Evolutionary conservation across 768 basidiomycete species (phyloP).

Genomic region (Boletellus sp.): DNA sequence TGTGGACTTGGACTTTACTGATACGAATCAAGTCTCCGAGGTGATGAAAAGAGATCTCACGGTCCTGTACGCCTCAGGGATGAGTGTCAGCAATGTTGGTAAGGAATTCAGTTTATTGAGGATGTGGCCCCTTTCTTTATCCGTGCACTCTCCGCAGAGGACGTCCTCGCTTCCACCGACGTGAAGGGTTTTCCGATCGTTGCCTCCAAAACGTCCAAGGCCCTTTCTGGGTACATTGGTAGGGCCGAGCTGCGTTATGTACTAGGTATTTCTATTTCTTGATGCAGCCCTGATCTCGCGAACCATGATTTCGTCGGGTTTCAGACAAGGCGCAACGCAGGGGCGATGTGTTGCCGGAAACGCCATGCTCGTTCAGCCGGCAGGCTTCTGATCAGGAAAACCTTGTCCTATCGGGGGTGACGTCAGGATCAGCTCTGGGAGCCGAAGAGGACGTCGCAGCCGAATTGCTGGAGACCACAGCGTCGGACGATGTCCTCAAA

Average conservation of each 20-base stretch:
- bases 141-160: constrained; percentile 46
- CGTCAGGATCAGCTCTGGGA: constrained; percentile 49
- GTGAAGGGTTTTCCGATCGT: constrained; percentile 94
- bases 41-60: constrained; percentile 86
- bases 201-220: constrained; percentile 52
- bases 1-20: constrained; percentile 2
- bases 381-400: constrained; percentile 51
- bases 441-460: constrained; percentile 66
- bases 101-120: constrained; percentile 25
- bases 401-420: constrained; percentile 39
- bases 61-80: constrained; percentile 67
- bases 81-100: constrained; percentile 81
- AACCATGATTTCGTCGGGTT: background rate
- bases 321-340: constrained; percentile 71
- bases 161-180: constrained; percentile 61
- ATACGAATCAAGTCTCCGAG: constrained; percentile 58
- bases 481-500: constrained; percentile 54
- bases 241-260: constrained; percentile 83
- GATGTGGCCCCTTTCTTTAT: constrained; percentile 3
- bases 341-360: constrained; percentile 58
- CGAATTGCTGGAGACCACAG: constrained; percentile 59
- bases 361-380: constrained; percentile 65
- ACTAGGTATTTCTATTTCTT: constrained; percentile 50
- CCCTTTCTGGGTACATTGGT: constrained; percentile 84
- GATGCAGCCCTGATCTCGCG: background rate